Conservation (phyloP, 495 filamentous ascomycete species). For the Sphaerosporella brunnea region DNA sequence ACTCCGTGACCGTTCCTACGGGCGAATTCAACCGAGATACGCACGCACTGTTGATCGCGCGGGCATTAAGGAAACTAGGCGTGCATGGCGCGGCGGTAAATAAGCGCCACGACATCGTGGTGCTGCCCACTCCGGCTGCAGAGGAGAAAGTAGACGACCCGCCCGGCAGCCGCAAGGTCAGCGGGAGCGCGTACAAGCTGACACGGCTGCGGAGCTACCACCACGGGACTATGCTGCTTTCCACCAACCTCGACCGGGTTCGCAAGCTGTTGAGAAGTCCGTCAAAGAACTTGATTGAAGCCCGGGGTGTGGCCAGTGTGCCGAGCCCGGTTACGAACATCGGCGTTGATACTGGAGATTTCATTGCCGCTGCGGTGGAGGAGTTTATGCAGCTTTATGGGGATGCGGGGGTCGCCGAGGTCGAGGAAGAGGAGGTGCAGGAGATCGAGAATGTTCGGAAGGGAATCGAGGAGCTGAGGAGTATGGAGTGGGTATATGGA, state of each 20-base stretch:
- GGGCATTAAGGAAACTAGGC: conserved; percentile 44
- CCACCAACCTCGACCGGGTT: conserved; percentile 47
- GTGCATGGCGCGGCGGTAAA: conserved; percentile 48
- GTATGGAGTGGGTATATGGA: conserved; percentile 52
- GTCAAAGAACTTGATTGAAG: conserved; percentile 53
- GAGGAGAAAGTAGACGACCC: conserved; percentile 12
- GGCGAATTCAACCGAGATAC: conserved; percentile 59
- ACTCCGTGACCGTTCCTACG: conserved; percentile 68
- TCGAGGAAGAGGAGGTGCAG: conserved; percentile 5
- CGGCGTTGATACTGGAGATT: conserved; percentile 31
- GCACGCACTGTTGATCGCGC: conserved; percentile 79
- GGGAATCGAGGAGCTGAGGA: conserved; percentile 15
- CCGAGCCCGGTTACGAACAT: conserved; percentile 72
- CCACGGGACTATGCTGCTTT: conserved; percentile 76
- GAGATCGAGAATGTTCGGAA: not conserved
- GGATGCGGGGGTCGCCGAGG: not conserved
- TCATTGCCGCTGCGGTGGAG: conserved; percentile 34
- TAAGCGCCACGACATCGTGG: conserved; percentile 80
- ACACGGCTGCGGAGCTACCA: conserved; percentile 62
- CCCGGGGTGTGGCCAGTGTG: conserved; percentile 84
- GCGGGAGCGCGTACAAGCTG: conserved; percentile 84
- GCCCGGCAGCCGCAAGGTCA: conserved; percentile 50
- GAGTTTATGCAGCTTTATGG: conserved; percentile 41
- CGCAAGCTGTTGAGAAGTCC: conserved; percentile 51
- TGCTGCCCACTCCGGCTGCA: conserved; percentile 30